Base-by-base conservation (phyloP, 768 basidiomycete species). In the Amanita inopinata region DNA sequence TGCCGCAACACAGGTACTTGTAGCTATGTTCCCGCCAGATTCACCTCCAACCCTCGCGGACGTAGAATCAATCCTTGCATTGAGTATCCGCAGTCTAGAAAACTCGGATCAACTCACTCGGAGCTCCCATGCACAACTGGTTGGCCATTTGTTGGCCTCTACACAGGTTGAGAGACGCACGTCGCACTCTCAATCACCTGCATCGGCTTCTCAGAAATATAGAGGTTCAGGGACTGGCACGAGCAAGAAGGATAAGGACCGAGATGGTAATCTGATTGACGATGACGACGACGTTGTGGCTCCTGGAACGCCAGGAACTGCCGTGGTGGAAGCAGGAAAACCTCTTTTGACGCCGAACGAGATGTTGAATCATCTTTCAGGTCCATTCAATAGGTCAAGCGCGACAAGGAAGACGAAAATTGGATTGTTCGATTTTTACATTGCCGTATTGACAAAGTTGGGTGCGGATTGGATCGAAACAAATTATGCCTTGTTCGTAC, bases 361-460 rank as follows among this genome's bases (percentile, higher is more conserved):
- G 52, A 94, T 97, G 91, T 62, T 97, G 7, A 57, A 56, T n/a
- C 78, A 79, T 40, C 71, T 98, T 3, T 90, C 91, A 0, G 59
- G 61, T 0, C 82, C 83, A 20, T 88, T 90, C 65, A 94, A 89
- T 66, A 86, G 82, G 56, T 62, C 76, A 1, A 68, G 75, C 27
- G 53, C 74, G 0, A 69, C 83, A 1, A 77, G 85, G 28, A 80
- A 80, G 59, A 75, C 76, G 2, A 76, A 86, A 15, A 80, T 90
- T 24, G 91, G 89, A 5, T 74, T 98, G 17, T 82, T 96, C 55
- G 89, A 96, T 49, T 81, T 89, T 51, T 96, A 97, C 53, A 72
- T 80, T 4, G 76, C 85, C 0, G 60, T 94, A 2, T 69, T 98
- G 49, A 74, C 70, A 3, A 69, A 73, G 7, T 77, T 98, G 6